Evolutionary conservation across 1,284 basidiomycete species (phyloP), one percentile per base, ranked within the genome.

Genomic region (Macrocystidia cucumis): DNA sequence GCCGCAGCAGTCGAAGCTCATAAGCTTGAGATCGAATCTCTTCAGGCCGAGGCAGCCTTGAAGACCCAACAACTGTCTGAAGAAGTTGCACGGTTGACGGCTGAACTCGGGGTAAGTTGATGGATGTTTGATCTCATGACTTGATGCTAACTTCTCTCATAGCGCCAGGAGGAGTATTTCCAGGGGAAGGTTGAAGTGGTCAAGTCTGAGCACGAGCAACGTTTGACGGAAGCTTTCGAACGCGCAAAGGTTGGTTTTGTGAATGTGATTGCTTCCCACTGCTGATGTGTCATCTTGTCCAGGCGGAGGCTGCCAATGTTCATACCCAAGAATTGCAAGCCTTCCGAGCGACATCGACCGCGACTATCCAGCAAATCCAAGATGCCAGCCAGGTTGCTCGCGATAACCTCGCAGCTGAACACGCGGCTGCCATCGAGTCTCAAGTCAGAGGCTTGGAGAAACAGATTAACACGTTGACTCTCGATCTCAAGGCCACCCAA

Each of bases 401-500:
- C 28, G 70, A 78, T 2, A 65, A 67, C 20, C 61, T 86, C 26
- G 72, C 75, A 47, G 60, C 66, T 1, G 79, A 85, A 38, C 80
- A 87, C 43, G 62, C 71, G 31, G 65, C 67, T 13, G 45, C 56
- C 4, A 60, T 86, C 12, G 74, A 78, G 34, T 63, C 65, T 18
- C 69, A 82, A 47, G 62, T 73, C 26, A 68, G 69, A 42, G 55
- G 54, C 1, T 59, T 81, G 13, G 74, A 82, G 54, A 84, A 88
- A 59, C 69, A 74, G 50, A 67, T 86, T 35, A 64, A 61, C 34
- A 71, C 59, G 37, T 63, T 78, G 44, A 72, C 59, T 34, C 56
- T 87, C 24, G 83, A 90, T 48, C 69, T 89, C 32, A 85, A 80
- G 51, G 87, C 84, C 6, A 86, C 87, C 0, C 74, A 79, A 48